These are phyloP conservation scores for Pestalotiopsis sp. DNA, from an alignment of 2,329 filamentous ascomycete genomes.

Conservation along the genomic window DNA sequence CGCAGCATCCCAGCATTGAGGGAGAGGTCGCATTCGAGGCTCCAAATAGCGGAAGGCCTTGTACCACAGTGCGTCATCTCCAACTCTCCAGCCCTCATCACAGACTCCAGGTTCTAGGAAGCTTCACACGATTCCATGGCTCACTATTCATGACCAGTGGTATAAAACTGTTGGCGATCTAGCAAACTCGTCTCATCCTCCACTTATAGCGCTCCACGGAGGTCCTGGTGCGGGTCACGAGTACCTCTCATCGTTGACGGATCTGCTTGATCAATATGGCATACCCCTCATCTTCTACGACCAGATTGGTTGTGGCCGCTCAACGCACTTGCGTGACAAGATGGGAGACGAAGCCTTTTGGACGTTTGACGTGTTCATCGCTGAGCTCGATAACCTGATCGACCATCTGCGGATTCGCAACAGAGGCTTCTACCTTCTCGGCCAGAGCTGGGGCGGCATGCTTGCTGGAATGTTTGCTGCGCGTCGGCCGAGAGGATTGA, in stretches of 20 bases:
- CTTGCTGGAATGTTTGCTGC: conserved; percentile 18
- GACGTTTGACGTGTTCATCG: conserved; percentile 17
- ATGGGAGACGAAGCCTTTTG: conserved; percentile 20
- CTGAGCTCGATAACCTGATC: conserved; percentile 22
- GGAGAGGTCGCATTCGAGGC: neutral
- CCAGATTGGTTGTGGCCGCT: conserved; percentile 22
- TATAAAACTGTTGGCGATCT: conserved; percentile 22
- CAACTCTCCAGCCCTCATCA: neutral
- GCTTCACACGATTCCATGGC: neutral
- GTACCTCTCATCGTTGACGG: conserved; percentile 17
- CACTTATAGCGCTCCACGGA: conserved; percentile 18
- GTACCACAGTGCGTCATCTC: neutral
- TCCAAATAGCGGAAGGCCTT: neutral
- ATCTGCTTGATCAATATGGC: conserved; percentile 14
- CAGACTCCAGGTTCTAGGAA: neutral
- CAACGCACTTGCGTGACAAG: conserved; percentile 20
- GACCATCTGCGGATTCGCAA: conserved; percentile 15
- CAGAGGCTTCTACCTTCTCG: conserved; percentile 19
- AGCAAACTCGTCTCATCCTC: conserved; percentile 3
- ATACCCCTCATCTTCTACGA: conserved; percentile 22
- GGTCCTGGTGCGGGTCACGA: conserved; percentile 23
- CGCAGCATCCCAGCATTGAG: neutral
- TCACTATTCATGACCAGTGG: neutral
- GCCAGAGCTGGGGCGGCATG: conserved; percentile 24
- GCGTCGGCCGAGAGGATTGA: neutral